Base-by-base conservation (phyloP, 371 early-diverging fungal species). In the Haplosporangium sp. region DNA sequence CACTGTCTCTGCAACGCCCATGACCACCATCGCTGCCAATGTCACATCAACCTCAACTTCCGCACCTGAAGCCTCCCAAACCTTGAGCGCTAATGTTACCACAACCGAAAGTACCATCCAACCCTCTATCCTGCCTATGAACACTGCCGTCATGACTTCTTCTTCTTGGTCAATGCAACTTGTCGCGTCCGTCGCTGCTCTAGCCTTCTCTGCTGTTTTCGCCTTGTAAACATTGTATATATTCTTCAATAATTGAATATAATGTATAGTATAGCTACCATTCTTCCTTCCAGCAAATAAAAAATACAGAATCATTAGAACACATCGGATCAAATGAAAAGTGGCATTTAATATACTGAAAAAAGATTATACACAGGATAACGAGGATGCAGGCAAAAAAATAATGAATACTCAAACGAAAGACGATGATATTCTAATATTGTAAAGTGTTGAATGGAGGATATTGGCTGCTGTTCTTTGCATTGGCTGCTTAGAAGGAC, bases 191-290 rank as follows among this genome's bases (percentile, higher is more conserved):
- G 9, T 67, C 59, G 67, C 20, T 36, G 69, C 52, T 20, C 41
- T 47, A 8, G 69, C 62, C 63, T 14, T 69, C 53, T 63, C 62
- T 36, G 23, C 47, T 14, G 63, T 54, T 18, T 55, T 54, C 21
- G 59, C 59, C 23, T 41, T 62, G 21, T 69, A 69, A 62, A 29
- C 2, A 45, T 16, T 45, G 45, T 1, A 45, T 5, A 16, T 5
- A 16, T 45, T 16, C 13, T 16, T 29, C 36, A 29, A 55, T n/a
- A 36, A 12, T 16, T 36, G 55, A 37, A 16, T 38, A 20, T 20
- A 51, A 11, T 29, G 29, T 29, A 29, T 4, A 29, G 1, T 29
- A 29, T 0, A 46, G 11, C 46, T 46, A 5, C 10, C 46, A 12
- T n/a, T 46, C 46, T 46, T n/a, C 46, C 14, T 4, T 1, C 2